A percentile compares a stretch with the other conserved stretches of the same genome.
phyloP scores from a whole-genome alignment of 2,329 filamentous ascomycete species.

The Volutella citrinella region DNA sequence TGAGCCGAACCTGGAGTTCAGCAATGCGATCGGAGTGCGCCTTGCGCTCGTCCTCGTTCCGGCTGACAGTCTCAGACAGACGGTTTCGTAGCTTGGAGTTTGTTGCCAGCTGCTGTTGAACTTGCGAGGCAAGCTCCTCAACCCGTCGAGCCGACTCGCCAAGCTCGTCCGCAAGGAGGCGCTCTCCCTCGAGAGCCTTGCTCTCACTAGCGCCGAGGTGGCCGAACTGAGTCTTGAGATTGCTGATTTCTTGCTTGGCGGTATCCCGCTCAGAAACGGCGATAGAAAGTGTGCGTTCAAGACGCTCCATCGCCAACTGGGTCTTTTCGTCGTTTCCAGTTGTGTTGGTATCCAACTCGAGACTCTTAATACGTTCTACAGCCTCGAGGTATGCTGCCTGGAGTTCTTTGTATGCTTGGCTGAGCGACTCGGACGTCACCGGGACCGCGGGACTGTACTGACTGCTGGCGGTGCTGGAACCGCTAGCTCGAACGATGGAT shows the following conservation, averaged over 20 bases:
- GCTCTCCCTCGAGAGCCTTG: conserved; percentile 56
- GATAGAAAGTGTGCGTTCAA: conserved; percentile 66
- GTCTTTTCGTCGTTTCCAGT: conserved; percentile 53
- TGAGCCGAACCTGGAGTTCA: conserved; percentile 76
- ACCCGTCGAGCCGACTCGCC: conserved; percentile 72
- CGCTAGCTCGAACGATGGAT: conserved; percentile 46
- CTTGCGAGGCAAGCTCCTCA: conserved; percentile 74
- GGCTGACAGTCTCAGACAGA: conserved; percentile 73
- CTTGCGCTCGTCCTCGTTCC: conserved; percentile 81
- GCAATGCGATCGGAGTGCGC: conserved; percentile 79
- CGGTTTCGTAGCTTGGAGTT: conserved; percentile 75
- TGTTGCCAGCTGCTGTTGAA: conserved; percentile 73
- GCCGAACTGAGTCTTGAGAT: conserved; percentile 61
- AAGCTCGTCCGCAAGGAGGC: conserved; percentile 66
- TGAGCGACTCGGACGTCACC: conserved; percentile 68
- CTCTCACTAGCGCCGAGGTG: conserved; percentile 55
- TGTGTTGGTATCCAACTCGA: conserved; percentile 50
- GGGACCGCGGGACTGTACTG: conserved; percentile 33
- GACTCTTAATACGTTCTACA: conserved; percentile 61
- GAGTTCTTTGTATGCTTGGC: conserved; percentile 71
- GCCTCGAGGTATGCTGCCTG: conserved; percentile 68
- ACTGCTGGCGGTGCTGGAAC: conserved; percentile 26
- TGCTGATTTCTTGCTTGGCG: conserved; percentile 62
- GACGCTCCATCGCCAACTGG: conserved; percentile 57
- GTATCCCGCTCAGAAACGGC: conserved; percentile 71